Percentiles rank a stretch among this genome's conserved stretches.
These are phyloP conservation scores for Millerozyma miso DNA, from an alignment of 805 yeast species.

Conservation along the genomic window DNA sequence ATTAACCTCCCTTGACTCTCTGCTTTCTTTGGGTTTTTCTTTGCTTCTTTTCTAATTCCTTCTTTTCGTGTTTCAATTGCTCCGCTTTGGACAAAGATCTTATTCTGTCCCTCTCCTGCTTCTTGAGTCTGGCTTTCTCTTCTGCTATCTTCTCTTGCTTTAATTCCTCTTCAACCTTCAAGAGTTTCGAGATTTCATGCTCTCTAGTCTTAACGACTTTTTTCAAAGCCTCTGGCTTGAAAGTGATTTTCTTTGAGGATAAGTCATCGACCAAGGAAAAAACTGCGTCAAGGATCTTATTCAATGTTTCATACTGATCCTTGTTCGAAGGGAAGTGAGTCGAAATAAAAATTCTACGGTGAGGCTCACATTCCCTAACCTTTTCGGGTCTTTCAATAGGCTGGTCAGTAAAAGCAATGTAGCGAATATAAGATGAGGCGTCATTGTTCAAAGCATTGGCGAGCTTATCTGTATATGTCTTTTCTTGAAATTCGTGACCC, in stretches of 20 bases:
- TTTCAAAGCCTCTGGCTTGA: conserved; percentile 71
- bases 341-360: conserved; percentile 53
- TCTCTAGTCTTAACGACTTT: conserved; percentile 78
- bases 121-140: conserved; percentile 67
- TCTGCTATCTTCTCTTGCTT: conserved; percentile 67
- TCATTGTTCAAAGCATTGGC: conserved; percentile 36
- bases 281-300: conserved; percentile 49
- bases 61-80: conserved; percentile 73
- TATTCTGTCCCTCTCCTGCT: conserved; percentile 56
- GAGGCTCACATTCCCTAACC: conserved; percentile 51
- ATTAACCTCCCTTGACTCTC: conserved; percentile 38
- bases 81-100: conserved; percentile 66
- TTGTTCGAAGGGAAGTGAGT: conserved; percentile 47
- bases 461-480: conserved; percentile 49
- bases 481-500: conserved; percentile 72
- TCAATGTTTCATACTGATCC: conserved; percentile 47
- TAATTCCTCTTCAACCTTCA: conserved; percentile 60
- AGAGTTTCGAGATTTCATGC: conserved; percentile 63
- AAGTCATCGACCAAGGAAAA: conserved; percentile 58
- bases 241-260: conserved; percentile 44
- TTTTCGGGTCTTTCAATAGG: conserved; percentile 66
- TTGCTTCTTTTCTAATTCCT: conserved; percentile 76
- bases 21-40: conserved; percentile 68
- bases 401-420: conserved; percentile 80
- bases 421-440: conserved; percentile 51